Percentiles rank a stretch among this genome's conserved stretches.
Evolutionary conservation across 2,329 filamentous ascomycete genomes (phyloP).

Genomic region (Orbilia blumenaviensis): DNA sequence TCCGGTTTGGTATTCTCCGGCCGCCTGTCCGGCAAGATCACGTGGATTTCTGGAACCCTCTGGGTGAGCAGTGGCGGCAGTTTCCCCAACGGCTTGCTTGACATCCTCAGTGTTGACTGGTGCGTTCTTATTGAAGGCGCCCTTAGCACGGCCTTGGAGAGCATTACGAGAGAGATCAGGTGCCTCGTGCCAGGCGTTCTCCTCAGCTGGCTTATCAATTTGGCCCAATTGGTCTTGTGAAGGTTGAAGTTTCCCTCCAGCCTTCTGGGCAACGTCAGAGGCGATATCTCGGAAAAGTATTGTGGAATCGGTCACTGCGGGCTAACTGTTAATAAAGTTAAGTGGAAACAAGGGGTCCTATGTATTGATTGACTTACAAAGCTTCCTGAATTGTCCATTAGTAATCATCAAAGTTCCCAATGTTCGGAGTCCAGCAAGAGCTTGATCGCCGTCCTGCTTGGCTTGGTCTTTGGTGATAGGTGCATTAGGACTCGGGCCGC

Average conservation of each 20-base stretch:
- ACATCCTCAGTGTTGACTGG: constrained; percentile 68
- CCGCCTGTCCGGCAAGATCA: constrained; percentile 65
- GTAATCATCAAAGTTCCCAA: constrained; percentile 89
- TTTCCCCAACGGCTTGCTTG: constrained; percentile 69
- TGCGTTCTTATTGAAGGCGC: constrained; percentile 68
- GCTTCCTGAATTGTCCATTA: constrained; percentile 94
- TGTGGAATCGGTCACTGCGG: constrained; percentile 74
- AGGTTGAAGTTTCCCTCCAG: constrained; percentile 78
- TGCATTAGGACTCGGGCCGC: constrained; percentile 59
- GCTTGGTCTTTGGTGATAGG: constrained; percentile 79
- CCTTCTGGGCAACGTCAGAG: constrained; percentile 84
- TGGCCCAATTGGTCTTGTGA: constrained; percentile 77
- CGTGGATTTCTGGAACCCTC: constrained; percentile 66
- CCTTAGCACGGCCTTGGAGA: constrained; percentile 74
- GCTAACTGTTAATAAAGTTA: background rate
- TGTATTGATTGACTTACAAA: constrained; percentile 72
- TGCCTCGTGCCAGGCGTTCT: constrained; percentile 92
- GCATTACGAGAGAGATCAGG: constrained; percentile 77
- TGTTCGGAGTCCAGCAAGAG: constrained; percentile 83
- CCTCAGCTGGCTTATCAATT: constrained; percentile 83
- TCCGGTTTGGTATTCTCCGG: constrained; percentile 65
- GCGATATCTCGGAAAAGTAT: constrained; percentile 88
- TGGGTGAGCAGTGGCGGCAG: constrained; percentile 69
- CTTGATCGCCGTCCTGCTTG: constrained; percentile 83
- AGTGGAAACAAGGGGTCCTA: background rate